Base-by-base conservation (phyloP, 2,329 filamentous ascomycete genomes). In the Trichoderma koningiopsis region DNA sequence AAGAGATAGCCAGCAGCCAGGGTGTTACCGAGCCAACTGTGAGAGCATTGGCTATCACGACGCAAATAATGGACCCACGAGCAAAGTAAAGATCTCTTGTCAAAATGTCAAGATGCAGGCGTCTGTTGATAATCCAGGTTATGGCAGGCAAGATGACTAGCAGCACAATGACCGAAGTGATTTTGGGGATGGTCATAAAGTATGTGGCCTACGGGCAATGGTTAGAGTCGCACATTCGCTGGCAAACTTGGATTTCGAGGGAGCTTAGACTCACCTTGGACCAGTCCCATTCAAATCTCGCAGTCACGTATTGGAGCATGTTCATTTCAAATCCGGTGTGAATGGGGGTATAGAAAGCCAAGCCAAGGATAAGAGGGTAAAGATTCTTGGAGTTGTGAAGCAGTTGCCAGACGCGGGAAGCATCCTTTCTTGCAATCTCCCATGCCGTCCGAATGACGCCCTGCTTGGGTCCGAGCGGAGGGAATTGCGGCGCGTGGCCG, bases 221-320 rank as follows among this genome's bases (percentile, higher is more conserved):
- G 7, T 40, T 19, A 40, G 37, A 19, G 5, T 19, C 16, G 19
- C 2, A 40, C 16, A 8, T 16, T 40, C 37, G 6, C 37, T 40
- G 1, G 16, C 5, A 19, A 40, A 19, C 1, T 40, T 19, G 19
- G 16, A 5, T 40, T 14, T 19, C 19, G 14, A 5, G 16, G 43
- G 43, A 5, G 8, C 31, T 33, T 8, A 33, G 16, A 24, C 76
- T 66, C 70, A 82, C 81, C 67, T 77, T 77, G 47, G 79, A 81
- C 82, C 83, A 84, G 6, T 79, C 80, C 80, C 85, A 83, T 27
- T 76, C 61, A 73, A 85, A 88, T 6, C 85, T 80, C 59, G 82
- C 83, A 0, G 83, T 84, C 63, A 84, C 79, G 72, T 88, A 88
- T 72, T 88, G 87, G 1, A 88, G 72, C 7, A 86, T 69, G 27